These are phyloP conservation scores for Balakata baccata DNA, from an alignment of 345 rosid genomes.

Conservation along the genomic window DNA sequence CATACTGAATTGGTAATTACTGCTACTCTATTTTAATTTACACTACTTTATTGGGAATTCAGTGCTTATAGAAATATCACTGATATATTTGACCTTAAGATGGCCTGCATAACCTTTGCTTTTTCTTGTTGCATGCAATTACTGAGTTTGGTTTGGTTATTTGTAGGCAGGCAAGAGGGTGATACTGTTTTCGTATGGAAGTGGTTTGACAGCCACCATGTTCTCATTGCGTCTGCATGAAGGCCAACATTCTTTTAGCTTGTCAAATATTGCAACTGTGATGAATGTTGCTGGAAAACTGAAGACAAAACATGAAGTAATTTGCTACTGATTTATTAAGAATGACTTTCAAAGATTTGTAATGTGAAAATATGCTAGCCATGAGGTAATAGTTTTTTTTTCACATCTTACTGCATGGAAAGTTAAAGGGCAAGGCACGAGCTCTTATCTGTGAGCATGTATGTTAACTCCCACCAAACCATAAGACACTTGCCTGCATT, in stretches of 20 bases:
- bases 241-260: conserved; percentile 66
- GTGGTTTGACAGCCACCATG: conserved; percentile 93
- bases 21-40: conserved; percentile 9
- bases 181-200: conserved; percentile 90
- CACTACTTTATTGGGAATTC: background rate
- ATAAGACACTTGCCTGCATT: no score
- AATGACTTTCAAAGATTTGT: background rate
- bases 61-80: background rate
- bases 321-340: background rate
- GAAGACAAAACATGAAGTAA: conserved; percentile 92
- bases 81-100: background rate
- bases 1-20: conserved; percentile 61
- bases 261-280: conserved; percentile 69
- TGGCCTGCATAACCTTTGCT: background rate
- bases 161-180: conserved; percentile 74
- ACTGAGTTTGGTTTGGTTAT: background rate
- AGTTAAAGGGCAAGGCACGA: no score
- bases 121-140: conserved; percentile 1
- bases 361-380: no score
- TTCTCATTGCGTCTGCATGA: conserved; percentile 68
- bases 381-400: no score
- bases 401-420: no score
- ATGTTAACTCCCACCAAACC: no score
- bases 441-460: no score
- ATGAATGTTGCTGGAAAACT: conserved; percentile 70